A percentile compares a stretch with the other conserved stretches of the same genome.
These are phyloP conservation scores for Aspergillus pseudoterreus DNA, from an alignment of 2,329 filamentous ascomycete genomes.

Conservation along the genomic window DNA sequence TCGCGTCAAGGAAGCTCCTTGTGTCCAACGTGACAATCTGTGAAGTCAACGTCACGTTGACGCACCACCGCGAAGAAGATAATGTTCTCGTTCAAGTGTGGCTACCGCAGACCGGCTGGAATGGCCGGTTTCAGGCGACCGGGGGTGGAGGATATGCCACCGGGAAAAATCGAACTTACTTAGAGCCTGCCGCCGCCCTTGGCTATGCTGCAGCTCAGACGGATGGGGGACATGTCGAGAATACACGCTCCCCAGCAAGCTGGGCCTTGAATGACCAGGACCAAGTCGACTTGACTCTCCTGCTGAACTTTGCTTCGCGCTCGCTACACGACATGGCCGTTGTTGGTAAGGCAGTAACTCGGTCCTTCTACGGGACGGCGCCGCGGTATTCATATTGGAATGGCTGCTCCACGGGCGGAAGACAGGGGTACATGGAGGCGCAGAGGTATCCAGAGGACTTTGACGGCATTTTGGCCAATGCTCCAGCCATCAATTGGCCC, in stretches of 20 bases:
- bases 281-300: conserved; percentile 20
- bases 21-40: too few species aligned
- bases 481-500: conserved; percentile 43
- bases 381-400: conserved; percentile 17
- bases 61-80: too few species aligned
- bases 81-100: too few species aligned
- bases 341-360: conserved; percentile 26
- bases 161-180: too few species aligned
- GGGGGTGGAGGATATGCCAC: too few species aligned
- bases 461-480: conserved; percentile 51
- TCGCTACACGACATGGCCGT: conserved; percentile 32
- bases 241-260: too few species aligned
- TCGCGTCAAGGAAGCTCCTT: too few species aligned
- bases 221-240: conserved; percentile 6
- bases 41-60: too few species aligned
- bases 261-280: not conserved
- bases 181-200: conserved; percentile 2
- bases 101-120: too few species aligned
- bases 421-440: conserved; percentile 32
- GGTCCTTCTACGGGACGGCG: conserved; percentile 26
- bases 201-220: conserved; percentile 10
- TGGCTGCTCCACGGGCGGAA: conserved; percentile 21
- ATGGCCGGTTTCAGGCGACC: too few species aligned
- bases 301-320: conserved; percentile 32
- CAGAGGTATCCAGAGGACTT: conserved; percentile 55